Percentiles rank a stretch among this genome's conserved stretches.
phyloP scores from a whole-genome alignment of 2,329 filamentous ascomycete species.

The Aspergillus udagawae region DNA sequence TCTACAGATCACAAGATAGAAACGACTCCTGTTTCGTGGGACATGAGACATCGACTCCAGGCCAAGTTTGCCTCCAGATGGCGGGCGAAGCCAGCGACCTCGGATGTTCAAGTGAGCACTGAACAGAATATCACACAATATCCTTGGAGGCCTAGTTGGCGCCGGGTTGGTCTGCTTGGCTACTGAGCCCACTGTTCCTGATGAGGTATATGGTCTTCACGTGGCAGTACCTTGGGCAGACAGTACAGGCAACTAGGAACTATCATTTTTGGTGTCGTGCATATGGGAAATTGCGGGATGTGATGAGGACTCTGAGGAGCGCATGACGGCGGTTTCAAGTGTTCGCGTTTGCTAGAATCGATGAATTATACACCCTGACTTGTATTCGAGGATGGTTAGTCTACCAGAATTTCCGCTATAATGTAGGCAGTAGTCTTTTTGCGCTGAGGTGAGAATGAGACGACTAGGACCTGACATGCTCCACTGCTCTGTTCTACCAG shows the following conservation, averaged over 20 bases:
- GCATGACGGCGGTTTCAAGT: slow-evolving; percentile 14
- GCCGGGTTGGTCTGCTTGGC: not conserved
- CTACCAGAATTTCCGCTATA: not conserved
- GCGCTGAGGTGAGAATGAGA: not conserved
- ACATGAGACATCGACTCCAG: not conserved
- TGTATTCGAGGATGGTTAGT: not conserved
- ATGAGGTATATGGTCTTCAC: not conserved
- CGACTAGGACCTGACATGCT: not conserved
- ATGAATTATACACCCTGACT: not conserved
- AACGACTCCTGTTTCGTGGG: not conserved
- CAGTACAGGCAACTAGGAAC: not conserved
- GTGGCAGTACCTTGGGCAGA: not conserved
- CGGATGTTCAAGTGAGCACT: not conserved
- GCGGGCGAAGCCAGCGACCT: not conserved
- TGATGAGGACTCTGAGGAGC: slow-evolving; percentile 4
- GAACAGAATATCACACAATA: no score
- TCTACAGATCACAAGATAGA: not conserved
- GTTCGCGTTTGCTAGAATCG: not conserved
- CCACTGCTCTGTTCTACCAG: not conserved
- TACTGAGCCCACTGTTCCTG: no score
- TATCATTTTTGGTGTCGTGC: not conserved
- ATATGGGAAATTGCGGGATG: slow-evolving; percentile 3
- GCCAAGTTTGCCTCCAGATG: not conserved
- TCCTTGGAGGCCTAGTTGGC: not conserved
- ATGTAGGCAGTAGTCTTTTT: not conserved